These are phyloP conservation scores for Solanum habrochaites DNA, from an alignment of 257 asterid genomes.

Conservation along the genomic window DNA sequence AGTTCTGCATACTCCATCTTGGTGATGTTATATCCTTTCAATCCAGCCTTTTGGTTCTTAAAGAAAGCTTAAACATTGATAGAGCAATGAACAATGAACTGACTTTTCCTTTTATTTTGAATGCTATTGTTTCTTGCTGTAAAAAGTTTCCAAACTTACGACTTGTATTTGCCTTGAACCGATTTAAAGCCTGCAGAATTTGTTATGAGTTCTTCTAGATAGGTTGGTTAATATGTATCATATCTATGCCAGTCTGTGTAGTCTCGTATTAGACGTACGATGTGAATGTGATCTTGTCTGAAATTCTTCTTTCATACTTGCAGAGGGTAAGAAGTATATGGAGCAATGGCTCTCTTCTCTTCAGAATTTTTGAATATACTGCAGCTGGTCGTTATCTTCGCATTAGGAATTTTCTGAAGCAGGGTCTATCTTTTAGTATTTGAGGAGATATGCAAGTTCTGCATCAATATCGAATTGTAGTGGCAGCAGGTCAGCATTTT, in stretches of 20 bases:
- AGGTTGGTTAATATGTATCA: background rate
- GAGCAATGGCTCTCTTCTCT: constrained; percentile 84
- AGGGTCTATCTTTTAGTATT: background rate
- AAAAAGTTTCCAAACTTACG: background rate
- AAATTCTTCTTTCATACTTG: background rate
- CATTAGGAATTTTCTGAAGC: background rate
- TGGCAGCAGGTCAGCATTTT: background rate
- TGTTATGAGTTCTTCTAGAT: background rate
- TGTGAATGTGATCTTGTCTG: background rate
- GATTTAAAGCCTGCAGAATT: background rate
- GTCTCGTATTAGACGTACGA: background rate
- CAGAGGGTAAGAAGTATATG: constrained; percentile 65
- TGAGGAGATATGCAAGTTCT: background rate
- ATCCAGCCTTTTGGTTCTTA: background rate
- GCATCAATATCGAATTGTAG: background rate
- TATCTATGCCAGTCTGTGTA: background rate
- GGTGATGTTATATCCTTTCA: background rate
- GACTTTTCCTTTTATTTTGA: background rate
- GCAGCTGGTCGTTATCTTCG: background rate
- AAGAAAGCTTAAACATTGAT: background rate
- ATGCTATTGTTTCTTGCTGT: background rate
- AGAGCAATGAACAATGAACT: background rate
- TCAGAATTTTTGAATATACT: constrained; percentile 47
- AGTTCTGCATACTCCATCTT: background rate
- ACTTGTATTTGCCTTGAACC: background rate